Conservation (phyloP, 1,139 yeast genomes). For the Candida sp. region DNA sequence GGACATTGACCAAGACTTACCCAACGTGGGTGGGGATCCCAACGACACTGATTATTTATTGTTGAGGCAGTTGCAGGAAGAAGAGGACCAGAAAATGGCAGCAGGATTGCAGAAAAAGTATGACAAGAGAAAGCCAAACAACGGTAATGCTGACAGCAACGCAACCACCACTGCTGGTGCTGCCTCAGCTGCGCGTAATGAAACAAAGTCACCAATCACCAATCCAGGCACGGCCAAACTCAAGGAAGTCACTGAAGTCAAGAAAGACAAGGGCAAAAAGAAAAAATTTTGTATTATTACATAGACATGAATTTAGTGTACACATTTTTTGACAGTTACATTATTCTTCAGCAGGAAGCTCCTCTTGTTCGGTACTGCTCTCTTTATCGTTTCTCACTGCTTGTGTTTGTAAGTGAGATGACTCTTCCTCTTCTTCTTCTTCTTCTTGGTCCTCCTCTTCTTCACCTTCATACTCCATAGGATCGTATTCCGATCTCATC, state of each 20-base stretch:
- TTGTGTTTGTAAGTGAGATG: constrained; percentile 41
- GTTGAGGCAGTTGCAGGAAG: constrained; percentile 60
- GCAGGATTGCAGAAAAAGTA: constrained; percentile 40
- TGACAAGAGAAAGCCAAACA: constrained; percentile 13
- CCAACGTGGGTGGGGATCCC: constrained; percentile 18
- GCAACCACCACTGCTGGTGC: background rate
- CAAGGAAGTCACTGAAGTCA: constrained; percentile 4
- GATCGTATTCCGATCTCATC: constrained; percentile 72
- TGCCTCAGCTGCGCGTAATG: too few species aligned
- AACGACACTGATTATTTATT: constrained; percentile 39
- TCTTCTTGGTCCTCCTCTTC: constrained; percentile 40
- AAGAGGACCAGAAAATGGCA: constrained; percentile 65
- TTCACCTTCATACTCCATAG: constrained; percentile 68
- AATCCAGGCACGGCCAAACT: constrained; percentile 1
- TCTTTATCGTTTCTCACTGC: constrained; percentile 43
- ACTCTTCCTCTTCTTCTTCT: constrained; percentile 18
- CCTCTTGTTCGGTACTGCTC: constrained; percentile 14
- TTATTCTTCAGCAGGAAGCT: constrained; percentile 21
- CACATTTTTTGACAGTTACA: background rate
- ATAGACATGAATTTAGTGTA: constrained; percentile 11
- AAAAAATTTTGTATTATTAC: constrained; percentile 23
- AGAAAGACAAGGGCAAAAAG: constrained; percentile 17
- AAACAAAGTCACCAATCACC: background rate
- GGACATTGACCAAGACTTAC: constrained; percentile 18
- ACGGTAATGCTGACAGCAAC: background rate